Percentiles rank a stretch among this genome's conserved stretches.
Evolutionary conservation across 257 asterid species (phyloP).

Genomic region (Gynochthodes officinalis): DNA sequence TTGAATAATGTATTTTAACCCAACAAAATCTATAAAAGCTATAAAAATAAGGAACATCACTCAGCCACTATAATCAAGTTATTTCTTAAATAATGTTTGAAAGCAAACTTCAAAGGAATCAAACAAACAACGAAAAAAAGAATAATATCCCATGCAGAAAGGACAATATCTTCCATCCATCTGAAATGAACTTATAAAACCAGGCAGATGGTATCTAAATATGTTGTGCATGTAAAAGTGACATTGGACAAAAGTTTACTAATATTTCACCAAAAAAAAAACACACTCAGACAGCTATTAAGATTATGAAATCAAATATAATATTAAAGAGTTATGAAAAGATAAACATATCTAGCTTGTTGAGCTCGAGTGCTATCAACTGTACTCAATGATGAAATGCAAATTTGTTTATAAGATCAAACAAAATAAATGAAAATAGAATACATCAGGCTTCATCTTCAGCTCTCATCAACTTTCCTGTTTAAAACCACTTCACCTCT

Average conservation of each 20-base stretch:
- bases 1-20: background rate
- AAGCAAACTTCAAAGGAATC: background rate
- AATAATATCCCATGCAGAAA: background rate
- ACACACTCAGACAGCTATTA: background rate
- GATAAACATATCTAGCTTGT: background rate
- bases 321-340: background rate
- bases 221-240: no score
- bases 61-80: background rate
- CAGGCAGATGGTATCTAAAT: background rate
- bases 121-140: background rate
- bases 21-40: background rate
- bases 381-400: background rate
- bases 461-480: background rate
- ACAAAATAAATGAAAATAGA: background rate
- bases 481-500: background rate
- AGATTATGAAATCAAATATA: background rate
- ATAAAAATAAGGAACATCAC: background rate
- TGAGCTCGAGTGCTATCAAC: background rate
- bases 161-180: background rate
- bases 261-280: background rate
- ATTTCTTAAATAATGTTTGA: constrained; percentile 4
- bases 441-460: background rate
- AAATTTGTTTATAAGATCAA: background rate
- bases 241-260: no score
- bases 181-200: background rate